Percentiles rank a stretch among this genome's conserved stretches.
Conservation (phyloP, 306 rosid species). For the Quercus berberidifolia region DNA sequence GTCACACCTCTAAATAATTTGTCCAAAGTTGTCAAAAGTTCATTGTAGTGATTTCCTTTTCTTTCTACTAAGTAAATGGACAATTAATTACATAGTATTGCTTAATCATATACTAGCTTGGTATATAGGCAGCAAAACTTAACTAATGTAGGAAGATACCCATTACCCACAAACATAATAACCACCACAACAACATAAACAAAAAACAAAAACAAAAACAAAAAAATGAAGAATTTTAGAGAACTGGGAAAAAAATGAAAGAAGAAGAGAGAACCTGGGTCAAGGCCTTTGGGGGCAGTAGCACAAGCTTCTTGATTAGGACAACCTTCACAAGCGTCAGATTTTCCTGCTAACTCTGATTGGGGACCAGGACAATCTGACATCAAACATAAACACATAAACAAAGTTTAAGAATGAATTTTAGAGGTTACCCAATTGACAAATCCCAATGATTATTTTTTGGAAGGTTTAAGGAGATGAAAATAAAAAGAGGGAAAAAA, state of each 20-base stretch:
- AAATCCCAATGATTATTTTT: not conserved
- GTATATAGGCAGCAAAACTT: too few species aligned
- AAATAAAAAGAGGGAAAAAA: not conserved
- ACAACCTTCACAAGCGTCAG: conserved; percentile 75
- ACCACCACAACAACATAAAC: not conserved
- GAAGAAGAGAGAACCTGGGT: conserved; percentile 51
- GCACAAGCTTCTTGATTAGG: conserved; percentile 80
- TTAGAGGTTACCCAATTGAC: not conserved
- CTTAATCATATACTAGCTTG: too few species aligned
- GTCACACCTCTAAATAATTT: too few species aligned
- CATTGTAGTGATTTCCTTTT: too few species aligned
- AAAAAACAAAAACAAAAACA: too few species aligned
- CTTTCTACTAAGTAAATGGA: too few species aligned
- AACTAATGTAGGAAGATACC: too few species aligned
- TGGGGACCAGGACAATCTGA: conserved; percentile 89
- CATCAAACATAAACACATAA: not conserved
- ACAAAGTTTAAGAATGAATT: not conserved
- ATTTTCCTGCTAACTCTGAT: conserved; percentile 75
- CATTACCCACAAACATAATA: too few species aligned
- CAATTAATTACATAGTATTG: too few species aligned
- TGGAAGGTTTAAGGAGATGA: not conserved
- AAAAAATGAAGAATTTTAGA: not conserved
- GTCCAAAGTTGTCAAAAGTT: too few species aligned
- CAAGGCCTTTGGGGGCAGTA: conserved; percentile 27
- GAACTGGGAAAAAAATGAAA: not conserved